phyloP scores from a whole-genome alignment of 176 grass and related monocot genomes.

The Chrysopogon serrulatus region DNA sequence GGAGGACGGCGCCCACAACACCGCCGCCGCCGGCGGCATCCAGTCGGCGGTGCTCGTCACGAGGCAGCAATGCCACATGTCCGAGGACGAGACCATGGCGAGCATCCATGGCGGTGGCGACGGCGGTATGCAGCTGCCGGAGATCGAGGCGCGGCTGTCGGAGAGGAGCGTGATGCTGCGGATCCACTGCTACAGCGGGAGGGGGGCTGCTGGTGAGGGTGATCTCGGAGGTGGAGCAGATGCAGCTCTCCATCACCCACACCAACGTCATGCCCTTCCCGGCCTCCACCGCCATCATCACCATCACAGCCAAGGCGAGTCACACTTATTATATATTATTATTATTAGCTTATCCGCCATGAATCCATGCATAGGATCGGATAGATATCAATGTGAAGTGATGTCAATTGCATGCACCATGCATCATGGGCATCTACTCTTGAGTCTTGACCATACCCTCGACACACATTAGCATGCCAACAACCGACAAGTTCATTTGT shows the following conservation, averaged over 20 bases:
- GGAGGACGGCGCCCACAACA: background rate
- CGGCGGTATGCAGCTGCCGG: constrained; percentile 19
- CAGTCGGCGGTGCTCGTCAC: constrained; percentile 45
- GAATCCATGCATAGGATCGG: background rate
- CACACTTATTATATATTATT: background rate
- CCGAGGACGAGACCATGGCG: background rate
- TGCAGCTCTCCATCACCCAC: constrained; percentile 56
- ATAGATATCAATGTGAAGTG: background rate
- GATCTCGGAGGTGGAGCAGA: constrained; percentile 64
- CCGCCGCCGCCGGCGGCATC: background rate
- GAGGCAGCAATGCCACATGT: constrained; percentile 11
- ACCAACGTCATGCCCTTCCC: constrained; percentile 74
- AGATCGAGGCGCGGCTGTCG: constrained; percentile 60
- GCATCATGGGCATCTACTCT: background rate
- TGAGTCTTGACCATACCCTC: background rate
- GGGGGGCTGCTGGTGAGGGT: constrained; percentile 59
- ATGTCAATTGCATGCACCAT: background rate
- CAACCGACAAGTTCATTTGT: background rate
- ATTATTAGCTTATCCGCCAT: no score
- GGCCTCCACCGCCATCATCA: constrained; percentile 48
- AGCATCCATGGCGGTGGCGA: background rate
- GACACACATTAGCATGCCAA: background rate
- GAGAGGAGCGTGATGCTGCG: constrained; percentile 63
- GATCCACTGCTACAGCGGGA: constrained; percentile 50
- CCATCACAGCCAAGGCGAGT: constrained; percentile 69